Percentiles rank a stretch among this genome's conserved stretches.
phyloP scores from a whole-genome alignment of 2,329 filamentous ascomycete genomes.

The Trichocomaceae sp. region DNA sequence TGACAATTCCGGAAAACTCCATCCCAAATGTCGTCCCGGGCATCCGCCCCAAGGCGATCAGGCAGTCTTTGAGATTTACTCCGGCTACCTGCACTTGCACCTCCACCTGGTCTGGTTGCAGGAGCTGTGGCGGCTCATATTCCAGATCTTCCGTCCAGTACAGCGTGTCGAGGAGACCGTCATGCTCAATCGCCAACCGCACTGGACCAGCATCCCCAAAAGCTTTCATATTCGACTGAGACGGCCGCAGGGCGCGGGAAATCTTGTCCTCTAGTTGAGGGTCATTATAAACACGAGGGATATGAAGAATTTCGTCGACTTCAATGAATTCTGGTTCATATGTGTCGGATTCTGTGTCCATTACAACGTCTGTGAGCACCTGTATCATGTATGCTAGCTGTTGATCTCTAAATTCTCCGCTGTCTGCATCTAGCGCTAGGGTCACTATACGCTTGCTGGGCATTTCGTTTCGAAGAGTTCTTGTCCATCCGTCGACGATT shows the following conservation, averaged over 20 bases:
- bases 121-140: background rate
- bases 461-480: no score
- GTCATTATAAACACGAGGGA: background rate
- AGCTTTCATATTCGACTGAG: background rate
- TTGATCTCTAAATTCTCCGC: no score
- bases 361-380: no score
- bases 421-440: no score
- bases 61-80: constrained; percentile 1
- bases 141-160: background rate
- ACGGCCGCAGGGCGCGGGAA: background rate
- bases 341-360: background rate
- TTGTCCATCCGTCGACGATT: no score
- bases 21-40: background rate
- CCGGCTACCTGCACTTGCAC: constrained; percentile 4
- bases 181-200: background rate
- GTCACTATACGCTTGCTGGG: no score
- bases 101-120: constrained; percentile 1
- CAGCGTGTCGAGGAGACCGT: background rate
- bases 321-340: background rate
- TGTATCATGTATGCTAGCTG: no score
- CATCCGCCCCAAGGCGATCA: constrained; percentile 1
- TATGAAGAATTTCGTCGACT: background rate
- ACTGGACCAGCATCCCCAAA: background rate
- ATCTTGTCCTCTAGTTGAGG: background rate
- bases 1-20: constrained; percentile 11